phyloP scores from a whole-genome alignment of 495 filamentous ascomycete genomes.

The Tuber umbilicatum region DNA sequence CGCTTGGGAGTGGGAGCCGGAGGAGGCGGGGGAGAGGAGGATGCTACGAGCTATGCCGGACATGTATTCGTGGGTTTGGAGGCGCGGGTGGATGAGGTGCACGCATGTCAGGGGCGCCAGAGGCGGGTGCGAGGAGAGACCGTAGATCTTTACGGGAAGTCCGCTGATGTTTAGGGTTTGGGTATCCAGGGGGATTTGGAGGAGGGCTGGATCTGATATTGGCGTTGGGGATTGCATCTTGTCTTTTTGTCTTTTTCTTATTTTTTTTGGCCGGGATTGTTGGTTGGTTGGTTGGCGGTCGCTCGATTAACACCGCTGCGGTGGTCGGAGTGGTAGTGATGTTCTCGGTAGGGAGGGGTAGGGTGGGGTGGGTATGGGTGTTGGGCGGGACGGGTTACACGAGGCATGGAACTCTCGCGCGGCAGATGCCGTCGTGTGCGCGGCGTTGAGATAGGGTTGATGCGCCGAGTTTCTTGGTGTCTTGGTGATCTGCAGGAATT shows the following conservation, averaged over 20 bases:
- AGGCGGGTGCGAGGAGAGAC: slow-evolving; percentile 11
- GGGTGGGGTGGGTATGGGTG: neutral
- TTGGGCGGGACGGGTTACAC: neutral
- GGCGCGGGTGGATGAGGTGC: slow-evolving; percentile 67
- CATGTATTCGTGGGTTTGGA: slow-evolving; percentile 66
- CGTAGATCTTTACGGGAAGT: slow-evolving; percentile 11
- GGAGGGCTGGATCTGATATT: neutral
- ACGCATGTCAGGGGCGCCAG: slow-evolving; percentile 9
- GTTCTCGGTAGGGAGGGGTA: neutral
- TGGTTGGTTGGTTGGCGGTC: neutral
- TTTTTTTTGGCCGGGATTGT: neutral
- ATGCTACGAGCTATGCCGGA: slow-evolving; percentile 37
- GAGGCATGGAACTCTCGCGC: no score
- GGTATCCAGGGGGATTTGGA: neutral
- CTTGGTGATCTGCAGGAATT: neutral
- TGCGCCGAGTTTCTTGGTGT: neutral
- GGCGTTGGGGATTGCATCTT: neutral
- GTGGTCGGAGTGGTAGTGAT: slow-evolving; percentile 39
- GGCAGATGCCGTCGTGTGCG: neutral
- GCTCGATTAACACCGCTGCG: slow-evolving; percentile 39
- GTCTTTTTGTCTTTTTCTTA: neutral
- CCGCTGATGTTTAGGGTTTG: slow-evolving; percentile 11
- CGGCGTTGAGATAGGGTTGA: neutral
- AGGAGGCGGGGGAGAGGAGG: slow-evolving; percentile 11
- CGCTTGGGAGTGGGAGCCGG: slow-evolving; percentile 42